A percentile compares a stretch with the other conserved stretches of the same genome.
Evolutionary conservation across 495 filamentous ascomycete species (phyloP).

Genomic region (Xylaria palmicola): DNA sequence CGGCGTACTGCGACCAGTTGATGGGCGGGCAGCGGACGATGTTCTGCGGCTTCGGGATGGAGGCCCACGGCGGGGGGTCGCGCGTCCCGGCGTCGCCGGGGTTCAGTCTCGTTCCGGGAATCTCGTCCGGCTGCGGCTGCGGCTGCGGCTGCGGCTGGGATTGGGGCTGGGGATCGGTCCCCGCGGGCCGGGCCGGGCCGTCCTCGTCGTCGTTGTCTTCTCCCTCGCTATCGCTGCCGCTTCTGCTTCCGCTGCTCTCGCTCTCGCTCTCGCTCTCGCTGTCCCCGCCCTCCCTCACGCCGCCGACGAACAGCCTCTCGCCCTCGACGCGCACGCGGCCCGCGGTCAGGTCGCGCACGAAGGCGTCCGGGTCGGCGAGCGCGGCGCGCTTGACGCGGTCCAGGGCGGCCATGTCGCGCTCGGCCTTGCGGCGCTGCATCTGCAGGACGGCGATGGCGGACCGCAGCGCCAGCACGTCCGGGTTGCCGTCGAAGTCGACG

Average conservation of each 20-base stretch:
- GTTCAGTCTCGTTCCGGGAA: neutral
- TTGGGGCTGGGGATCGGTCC: neutral
- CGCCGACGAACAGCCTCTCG: slow-evolving; percentile 27
- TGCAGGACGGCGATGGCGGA: slow-evolving; percentile 79
- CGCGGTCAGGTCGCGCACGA: slow-evolving; percentile 58
- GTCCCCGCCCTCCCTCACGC: slow-evolving; percentile 29
- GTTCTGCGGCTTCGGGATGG: slow-evolving; percentile 75
- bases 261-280: slow-evolving; percentile 31
- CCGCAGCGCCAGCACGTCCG: slow-evolving; percentile 79
- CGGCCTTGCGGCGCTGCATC: slow-evolving; percentile 72
- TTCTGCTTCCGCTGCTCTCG: neutral
- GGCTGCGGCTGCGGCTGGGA: neutral
- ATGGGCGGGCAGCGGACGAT: slow-evolving; percentile 80
- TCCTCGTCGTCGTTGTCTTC: neutral
- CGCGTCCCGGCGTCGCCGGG: neutral
- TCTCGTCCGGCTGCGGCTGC: neutral
- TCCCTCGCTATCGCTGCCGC: slow-evolving; percentile 20
- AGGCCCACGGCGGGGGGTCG: slow-evolving; percentile 29
- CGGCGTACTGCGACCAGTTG: slow-evolving; percentile 87
- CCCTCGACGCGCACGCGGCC: slow-evolving; percentile 49
- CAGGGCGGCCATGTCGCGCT: slow-evolving; percentile 66
- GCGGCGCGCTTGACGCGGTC: slow-evolving; percentile 63
- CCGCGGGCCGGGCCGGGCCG: slow-evolving; percentile 9
- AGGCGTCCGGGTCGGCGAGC: slow-evolving; percentile 64
- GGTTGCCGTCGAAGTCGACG: slow-evolving; percentile 73